phyloP scores from a whole-genome alignment of 2,329 filamentous ascomycete species.

The Alternaria sp. region DNA sequence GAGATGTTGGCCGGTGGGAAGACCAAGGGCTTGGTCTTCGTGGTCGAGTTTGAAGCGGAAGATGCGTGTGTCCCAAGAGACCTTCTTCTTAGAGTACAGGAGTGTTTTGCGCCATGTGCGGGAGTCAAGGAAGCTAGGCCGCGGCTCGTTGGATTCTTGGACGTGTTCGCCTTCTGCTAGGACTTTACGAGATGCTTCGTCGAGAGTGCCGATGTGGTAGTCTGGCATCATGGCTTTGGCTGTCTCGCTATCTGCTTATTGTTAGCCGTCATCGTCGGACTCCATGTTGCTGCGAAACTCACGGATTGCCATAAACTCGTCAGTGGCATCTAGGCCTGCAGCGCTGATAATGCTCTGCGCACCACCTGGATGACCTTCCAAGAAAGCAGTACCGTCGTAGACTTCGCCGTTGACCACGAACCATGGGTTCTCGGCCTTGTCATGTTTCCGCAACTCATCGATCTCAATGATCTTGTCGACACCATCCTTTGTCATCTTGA shows the following conservation, averaged over 20 bases:
- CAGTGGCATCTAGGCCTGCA: slow-evolving; percentile 81
- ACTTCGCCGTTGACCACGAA: slow-evolving; percentile 90
- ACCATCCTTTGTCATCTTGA: slow-evolving; percentile 78
- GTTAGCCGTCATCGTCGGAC: slow-evolving; percentile 30
- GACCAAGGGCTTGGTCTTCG: slow-evolving; percentile 71
- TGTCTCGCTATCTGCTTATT: slow-evolving; percentile 78
- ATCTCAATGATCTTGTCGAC: slow-evolving; percentile 70
- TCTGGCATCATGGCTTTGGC: slow-evolving; percentile 88
- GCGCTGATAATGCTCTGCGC: slow-evolving; percentile 83
- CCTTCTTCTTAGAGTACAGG: slow-evolving; percentile 70
- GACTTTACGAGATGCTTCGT: slow-evolving; percentile 64
- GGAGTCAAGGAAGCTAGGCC: slow-evolving; percentile 73
- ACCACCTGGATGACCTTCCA: slow-evolving; percentile 85
- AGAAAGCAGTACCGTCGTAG: slow-evolving; percentile 82
- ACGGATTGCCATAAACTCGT: slow-evolving; percentile 94
- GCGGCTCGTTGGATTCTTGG: slow-evolving; percentile 55
- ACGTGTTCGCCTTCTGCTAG: slow-evolving; percentile 60
- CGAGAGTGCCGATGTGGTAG: slow-evolving; percentile 84
- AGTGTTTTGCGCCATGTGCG: slow-evolving; percentile 77
- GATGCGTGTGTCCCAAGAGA: slow-evolving; percentile 81
- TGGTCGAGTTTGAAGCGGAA: slow-evolving; percentile 84
- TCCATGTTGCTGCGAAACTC: slow-evolving; percentile 50
- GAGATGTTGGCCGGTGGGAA: slow-evolving; percentile 86
- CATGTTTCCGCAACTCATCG: slow-evolving; percentile 75
- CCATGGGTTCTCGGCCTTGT: slow-evolving; percentile 74